Evolutionary conservation across 2,329 filamentous ascomycete species (phyloP), one percentile per base, ranked within the genome.

Genomic region (Scedosporium boydii): DNA sequence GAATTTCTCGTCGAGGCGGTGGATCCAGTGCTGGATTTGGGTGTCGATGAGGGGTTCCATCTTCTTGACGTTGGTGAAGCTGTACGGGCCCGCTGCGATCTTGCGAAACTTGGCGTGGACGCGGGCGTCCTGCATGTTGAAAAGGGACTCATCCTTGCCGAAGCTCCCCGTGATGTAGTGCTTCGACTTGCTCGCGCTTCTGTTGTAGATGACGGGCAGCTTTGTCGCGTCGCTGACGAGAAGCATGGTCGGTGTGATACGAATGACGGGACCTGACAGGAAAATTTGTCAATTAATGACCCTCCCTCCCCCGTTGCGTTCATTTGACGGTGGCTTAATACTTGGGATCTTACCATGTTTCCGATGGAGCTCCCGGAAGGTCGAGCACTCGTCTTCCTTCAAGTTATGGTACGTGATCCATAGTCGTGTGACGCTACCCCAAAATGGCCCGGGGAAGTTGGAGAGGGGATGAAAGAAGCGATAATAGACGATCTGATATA

Each of bases 101-200:
- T 84, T 85, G 18, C 83, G 75, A 66, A 79, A 81, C 1, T 75
- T 72, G 3, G 81, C 75, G 68, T 86, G 84, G 4, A 73, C 71
- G 61, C 74, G 75, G 56, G 79, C 74, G 56, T 81, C 77, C 64
- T 80, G 79, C 77, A 84, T 84, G 63, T 85, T 84, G 70, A 87
- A 84, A 5, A 85, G 66, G 1, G 76, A 78, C 64, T 85, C 82
- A 4, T 75, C 78, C 62, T 81, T 77, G 16, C 82, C 82, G 65
- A 85, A 84, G 26, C 76, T 80, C 21, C 82, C 82, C 0, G 82
- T 81, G 63, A 85, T 82, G 68, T 86, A 86, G 69, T 84, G 79
- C 58, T 82, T 76, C 1, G 80, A 81, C 68, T 86, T 87, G 70
- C 83, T 76, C 4, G 79, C 82, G 65, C 80, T 74, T 23, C 82